Evolutionary conservation across 192 early-diverging fungal genomes (phyloP).

Genomic region (Geranomyces michiganensis): DNA sequence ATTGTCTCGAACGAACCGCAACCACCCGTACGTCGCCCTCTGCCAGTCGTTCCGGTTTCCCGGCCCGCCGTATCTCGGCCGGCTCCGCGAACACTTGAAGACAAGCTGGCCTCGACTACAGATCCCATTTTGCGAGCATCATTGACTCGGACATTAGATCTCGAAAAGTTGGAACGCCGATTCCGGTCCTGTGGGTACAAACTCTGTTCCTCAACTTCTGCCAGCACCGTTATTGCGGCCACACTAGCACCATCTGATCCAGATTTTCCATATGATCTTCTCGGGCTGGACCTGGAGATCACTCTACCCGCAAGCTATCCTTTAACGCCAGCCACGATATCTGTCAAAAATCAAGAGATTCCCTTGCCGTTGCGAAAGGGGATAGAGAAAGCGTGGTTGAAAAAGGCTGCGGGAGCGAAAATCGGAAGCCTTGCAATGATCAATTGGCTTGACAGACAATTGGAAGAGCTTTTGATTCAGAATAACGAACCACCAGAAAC

Average conservation of each 20-base stretch:
- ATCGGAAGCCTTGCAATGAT: conserved; percentile 43
- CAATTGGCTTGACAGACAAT: conserved; percentile 64
- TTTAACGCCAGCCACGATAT: neutral
- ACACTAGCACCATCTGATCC: conserved; percentile 16
- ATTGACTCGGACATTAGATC: conserved; percentile 3
- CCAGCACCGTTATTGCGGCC: neutral
- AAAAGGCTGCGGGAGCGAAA: conserved; percentile 17
- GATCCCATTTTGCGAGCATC: conserved; percentile 15
- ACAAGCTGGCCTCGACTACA: conserved; percentile 3
- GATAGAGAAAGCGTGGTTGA: conserved; percentile 22
- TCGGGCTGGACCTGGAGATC: conserved; percentile 8
- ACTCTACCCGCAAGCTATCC: conserved; percentile 20
- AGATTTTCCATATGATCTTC: conserved; percentile 28
- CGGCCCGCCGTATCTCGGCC: conserved; percentile 15
- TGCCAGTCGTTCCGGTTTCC: neutral
- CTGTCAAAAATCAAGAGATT: conserved; percentile 17
- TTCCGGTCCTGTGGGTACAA: conserved; percentile 4
- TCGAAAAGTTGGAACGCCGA: conserved; percentile 15
- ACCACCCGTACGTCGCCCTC: neutral
- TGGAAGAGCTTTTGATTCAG: conserved; percentile 49
- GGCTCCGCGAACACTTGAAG: conserved; percentile 4
- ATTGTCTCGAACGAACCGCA: neutral
- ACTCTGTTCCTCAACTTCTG: neutral
- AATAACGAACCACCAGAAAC: conserved; percentile 10
- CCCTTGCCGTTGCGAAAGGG: neutral